Base-by-base conservation (phyloP, 1,284 basidiomycete genomes). In the Papiliotrema laurentii region DNA sequence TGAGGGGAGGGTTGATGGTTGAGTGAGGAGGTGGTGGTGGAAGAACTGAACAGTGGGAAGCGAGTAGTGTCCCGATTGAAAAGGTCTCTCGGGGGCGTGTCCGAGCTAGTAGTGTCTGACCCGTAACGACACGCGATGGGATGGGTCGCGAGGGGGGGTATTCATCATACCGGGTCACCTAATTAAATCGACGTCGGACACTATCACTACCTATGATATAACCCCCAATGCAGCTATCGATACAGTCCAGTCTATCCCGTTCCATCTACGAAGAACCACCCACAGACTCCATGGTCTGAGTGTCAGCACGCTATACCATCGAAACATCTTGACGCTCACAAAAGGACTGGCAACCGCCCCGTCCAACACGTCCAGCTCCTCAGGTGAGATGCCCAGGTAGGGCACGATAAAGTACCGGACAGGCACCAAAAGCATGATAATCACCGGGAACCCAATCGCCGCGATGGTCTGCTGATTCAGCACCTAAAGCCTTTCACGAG, bases 401-500 rank as follows among this genome's bases (percentile, higher is more conserved):
- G 93, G 91, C 3, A 97, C 79, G 14, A 90, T 55, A 50, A 79
- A 78, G 36, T 82, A 81, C 39, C 94, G 79, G 5, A 94, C 60
- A 0, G 93, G 93, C n/a, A 97, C 81, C 18, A 97, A 79, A 18
- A 89, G 72, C 63, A 89, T 81, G 64, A 97, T 96, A 55, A 96
- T 82, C 35, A 96, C 79, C 0, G 92, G 91, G 69, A 97, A 97
- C 1, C 87, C 90, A 49, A 96, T 90, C 0, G 87, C 87, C 45
- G 86, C 89, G 45, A 89, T 85, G 0, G 91, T 97, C 69, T 94
- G 87, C 1, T n/a, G 2, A 41, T n/a, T 45, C 26, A 45, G 27
- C 28, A 14, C 1, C 19, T 35, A 16, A 86, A 66, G 90, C 86
- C 0, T 87, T 89, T 11, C 58, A n/a, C 18, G 40, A 34, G 7